Conservation (phyloP, 2,329 filamentous ascomycete genomes). For the Talaromyces sp. region DNA sequence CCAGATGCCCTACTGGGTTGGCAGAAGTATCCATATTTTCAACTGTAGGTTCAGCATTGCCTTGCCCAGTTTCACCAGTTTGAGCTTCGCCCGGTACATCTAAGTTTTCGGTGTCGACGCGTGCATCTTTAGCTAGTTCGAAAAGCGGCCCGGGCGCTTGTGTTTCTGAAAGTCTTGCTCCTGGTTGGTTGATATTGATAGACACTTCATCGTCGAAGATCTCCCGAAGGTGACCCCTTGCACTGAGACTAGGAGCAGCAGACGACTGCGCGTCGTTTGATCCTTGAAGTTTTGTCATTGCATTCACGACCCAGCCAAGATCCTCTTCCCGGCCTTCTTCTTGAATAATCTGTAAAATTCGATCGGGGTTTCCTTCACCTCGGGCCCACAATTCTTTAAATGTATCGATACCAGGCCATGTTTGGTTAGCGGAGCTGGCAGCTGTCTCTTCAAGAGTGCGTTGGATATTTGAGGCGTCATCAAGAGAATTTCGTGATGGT, state of each 20-base stretch:
- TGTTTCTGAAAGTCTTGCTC: neutral
- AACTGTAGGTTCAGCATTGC: neutral
- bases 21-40: neutral
- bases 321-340: slow-evolving; percentile 56
- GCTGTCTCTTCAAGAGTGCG: slow-evolving; percentile 41
- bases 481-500: slow-evolving; percentile 41
- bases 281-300: slow-evolving; percentile 39
- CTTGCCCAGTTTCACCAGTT: neutral
- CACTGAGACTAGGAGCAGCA: neutral
- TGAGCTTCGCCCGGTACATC: neutral
- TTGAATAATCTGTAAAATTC: slow-evolving; percentile 57
- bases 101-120: neutral
- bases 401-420: slow-evolving; percentile 39
- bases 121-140: neutral
- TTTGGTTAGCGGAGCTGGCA: slow-evolving; percentile 1
- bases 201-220: neutral
- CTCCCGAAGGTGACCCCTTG: neutral
- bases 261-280: neutral
- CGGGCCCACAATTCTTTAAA: slow-evolving; percentile 54
- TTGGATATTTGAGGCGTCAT: slow-evolving; percentile 42
- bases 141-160: neutral
- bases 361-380: slow-evolving; percentile 55
- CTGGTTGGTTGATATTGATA: neutral
- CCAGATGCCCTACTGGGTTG: neutral
- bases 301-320: slow-evolving; percentile 55